Percentiles rank a stretch among this genome's conserved stretches.
Conservation (phyloP, 2,329 filamentous ascomycete genomes). For the Tolypocladium tundrense region DNA sequence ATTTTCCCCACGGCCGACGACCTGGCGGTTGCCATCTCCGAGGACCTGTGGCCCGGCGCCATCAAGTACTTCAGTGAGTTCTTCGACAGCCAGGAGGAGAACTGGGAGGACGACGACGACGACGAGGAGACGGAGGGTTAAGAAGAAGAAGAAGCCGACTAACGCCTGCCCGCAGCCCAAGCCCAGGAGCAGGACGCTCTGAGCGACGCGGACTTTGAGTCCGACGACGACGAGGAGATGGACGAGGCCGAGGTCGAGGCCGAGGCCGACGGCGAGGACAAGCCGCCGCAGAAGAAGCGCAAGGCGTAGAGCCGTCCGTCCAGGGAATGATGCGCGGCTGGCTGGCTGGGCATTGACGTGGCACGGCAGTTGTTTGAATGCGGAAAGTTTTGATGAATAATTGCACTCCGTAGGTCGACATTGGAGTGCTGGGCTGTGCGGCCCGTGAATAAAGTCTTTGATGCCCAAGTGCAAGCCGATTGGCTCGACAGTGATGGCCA, state of each 20-base stretch:
- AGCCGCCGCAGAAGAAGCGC: slow-evolving; percentile 30
- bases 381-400: neutral
- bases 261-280: slow-evolving; percentile 29
- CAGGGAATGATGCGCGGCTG: neutral
- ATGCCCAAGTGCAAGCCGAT: neutral
- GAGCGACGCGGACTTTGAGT: slow-evolving; percentile 61
- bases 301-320: slow-evolving; percentile 21
- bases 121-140: neutral
- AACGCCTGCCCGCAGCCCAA: slow-evolving; percentile 1
- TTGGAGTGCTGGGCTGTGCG: neutral
- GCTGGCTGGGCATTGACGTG: neutral
- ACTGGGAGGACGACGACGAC: neutral
- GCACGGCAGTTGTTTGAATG: neutral
- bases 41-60: slow-evolving; percentile 82
- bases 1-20: slow-evolving; percentile 84
- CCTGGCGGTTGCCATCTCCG: slow-evolving; percentile 67
- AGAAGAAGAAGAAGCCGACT: neutral
- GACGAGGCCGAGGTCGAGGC: slow-evolving; percentile 26
- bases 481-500: neutral
- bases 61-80: slow-evolving; percentile 84
- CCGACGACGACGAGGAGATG: slow-evolving; percentile 32
- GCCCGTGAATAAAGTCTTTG: slow-evolving; percentile 2
- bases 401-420: neutral
- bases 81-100: neutral
- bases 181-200: slow-evolving; percentile 60